A percentile compares a stretch with the other conserved stretches of the same genome.
Evolutionary conservation across 2,329 filamentous ascomycete species (phyloP).

Genomic region (Pseudocercospora vitis): DNA sequence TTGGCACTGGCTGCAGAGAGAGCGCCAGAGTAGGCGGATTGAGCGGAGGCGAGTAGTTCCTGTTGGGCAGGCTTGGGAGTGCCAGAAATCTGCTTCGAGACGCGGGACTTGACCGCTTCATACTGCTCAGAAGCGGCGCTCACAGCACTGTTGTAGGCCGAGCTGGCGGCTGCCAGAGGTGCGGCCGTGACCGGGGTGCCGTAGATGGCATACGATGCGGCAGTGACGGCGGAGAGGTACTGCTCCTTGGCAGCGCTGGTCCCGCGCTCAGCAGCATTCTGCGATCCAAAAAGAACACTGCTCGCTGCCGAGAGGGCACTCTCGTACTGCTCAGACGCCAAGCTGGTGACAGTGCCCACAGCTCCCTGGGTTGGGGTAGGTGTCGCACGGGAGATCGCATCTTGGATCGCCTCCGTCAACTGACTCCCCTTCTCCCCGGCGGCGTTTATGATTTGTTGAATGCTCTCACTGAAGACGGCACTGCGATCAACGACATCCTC

Average conservation of each 20-base stretch:
- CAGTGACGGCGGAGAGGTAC: constrained; percentile 58
- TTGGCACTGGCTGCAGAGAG: constrained; percentile 65
- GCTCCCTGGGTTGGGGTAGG: constrained; percentile 49
- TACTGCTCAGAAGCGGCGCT: constrained; percentile 68
- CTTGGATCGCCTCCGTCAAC: constrained; percentile 57
- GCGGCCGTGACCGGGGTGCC: constrained; percentile 48
- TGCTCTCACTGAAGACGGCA: constrained; percentile 50
- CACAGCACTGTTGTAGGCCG: constrained; percentile 64
- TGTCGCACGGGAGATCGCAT: constrained; percentile 51
- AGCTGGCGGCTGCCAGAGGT: constrained; percentile 43
- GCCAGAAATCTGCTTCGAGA: constrained; percentile 67
- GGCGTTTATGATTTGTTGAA: constrained; percentile 53
- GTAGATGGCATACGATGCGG: constrained; percentile 59
- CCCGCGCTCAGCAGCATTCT: constrained; percentile 45
- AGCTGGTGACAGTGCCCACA: constrained; percentile 52
- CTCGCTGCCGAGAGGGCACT: constrained; percentile 59
- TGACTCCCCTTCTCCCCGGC: constrained; percentile 56
- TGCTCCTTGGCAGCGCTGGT: constrained; percentile 55
- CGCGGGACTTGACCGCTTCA: constrained; percentile 64
- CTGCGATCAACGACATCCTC: constrained; percentile 43
- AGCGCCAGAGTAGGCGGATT: constrained; percentile 66
- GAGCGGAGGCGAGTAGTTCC: constrained; percentile 67
- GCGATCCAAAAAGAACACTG: constrained; percentile 54
- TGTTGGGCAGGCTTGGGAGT: constrained; percentile 69
- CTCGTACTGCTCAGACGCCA: constrained; percentile 58